Conservation (phyloP, 176 grass and related monocot genomes). For the Puccinellia tenuiflora region DNA sequence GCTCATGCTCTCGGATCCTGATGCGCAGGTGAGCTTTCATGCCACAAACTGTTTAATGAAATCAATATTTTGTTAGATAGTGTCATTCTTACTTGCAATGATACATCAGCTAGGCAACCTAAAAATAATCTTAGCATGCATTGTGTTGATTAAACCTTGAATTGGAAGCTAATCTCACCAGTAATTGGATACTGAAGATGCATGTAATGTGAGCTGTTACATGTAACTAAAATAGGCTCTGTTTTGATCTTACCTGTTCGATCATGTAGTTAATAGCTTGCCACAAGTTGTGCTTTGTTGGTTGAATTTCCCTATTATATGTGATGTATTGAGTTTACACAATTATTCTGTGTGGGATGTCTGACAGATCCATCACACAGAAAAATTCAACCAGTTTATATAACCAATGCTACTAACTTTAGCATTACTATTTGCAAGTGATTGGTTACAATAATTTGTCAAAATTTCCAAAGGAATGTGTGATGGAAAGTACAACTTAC, state of each 20-base stretch:
- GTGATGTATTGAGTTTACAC: neutral
- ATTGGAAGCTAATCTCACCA: neutral
- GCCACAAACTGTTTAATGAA: neutral
- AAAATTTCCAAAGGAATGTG: neutral
- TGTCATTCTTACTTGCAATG: neutral
- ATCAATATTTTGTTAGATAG: neutral
- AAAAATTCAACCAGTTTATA: neutral
- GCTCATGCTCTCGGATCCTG: slow-evolving; percentile 86
- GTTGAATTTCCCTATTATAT: neutral
- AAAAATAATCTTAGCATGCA: neutral
- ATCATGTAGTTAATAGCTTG: neutral
- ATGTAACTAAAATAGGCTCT: neutral
- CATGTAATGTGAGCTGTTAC: neutral
- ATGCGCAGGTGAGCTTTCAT: slow-evolving; percentile 58
- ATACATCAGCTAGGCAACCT: neutral
- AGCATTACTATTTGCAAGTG: neutral
- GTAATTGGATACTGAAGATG: neutral
- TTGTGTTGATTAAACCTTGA: slow-evolving; percentile 18
- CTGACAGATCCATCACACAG: neutral
- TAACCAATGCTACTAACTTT: neutral
- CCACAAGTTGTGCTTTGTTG: neutral
- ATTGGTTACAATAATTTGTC: neutral
- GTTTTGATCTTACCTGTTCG: neutral
- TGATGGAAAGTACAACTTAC: neutral
- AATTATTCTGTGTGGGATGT: neutral